These are phyloP conservation scores for Picea engelmannii DNA, from an alignment of 83 land plant genomes.

Conservation along the genomic window DNA sequence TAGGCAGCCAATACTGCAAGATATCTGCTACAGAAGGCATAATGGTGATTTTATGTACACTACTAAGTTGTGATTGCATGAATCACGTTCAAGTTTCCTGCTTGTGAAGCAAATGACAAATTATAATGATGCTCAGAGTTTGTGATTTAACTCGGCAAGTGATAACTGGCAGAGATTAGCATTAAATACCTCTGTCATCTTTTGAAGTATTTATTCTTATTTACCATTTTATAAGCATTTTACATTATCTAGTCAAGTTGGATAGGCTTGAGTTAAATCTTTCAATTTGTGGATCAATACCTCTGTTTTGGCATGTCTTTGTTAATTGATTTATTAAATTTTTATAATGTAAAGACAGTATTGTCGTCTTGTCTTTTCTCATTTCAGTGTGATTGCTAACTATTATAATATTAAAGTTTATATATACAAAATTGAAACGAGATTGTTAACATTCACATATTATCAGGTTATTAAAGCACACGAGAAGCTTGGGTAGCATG, in stretches of 20 bases:
- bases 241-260: not conserved
- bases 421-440: not conserved
- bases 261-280: not conserved
- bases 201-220: not conserved
- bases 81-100: not conserved
- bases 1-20: not conserved
- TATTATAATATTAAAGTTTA: not conserved
- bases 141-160: not conserved
- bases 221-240: not conserved
- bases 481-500: not conserved
- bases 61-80: not conserved
- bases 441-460: not conserved
- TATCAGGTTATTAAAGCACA: not conserved
- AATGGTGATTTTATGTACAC: too few species aligned
- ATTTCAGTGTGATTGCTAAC: not conserved
- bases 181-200: not conserved
- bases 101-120: not conserved
- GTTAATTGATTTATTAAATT: not conserved
- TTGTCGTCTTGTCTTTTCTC: not conserved
- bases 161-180: not conserved
- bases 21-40: too few species aligned
- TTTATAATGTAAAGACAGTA: not conserved
- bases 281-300: not conserved
- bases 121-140: not conserved
- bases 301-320: too few species aligned